A percentile compares a stretch with the other conserved stretches of the same genome.
These are phyloP conservation scores for Boletellus ananas DNA, from an alignment of 768 basidiomycete genomes.

Conservation along the genomic window DNA sequence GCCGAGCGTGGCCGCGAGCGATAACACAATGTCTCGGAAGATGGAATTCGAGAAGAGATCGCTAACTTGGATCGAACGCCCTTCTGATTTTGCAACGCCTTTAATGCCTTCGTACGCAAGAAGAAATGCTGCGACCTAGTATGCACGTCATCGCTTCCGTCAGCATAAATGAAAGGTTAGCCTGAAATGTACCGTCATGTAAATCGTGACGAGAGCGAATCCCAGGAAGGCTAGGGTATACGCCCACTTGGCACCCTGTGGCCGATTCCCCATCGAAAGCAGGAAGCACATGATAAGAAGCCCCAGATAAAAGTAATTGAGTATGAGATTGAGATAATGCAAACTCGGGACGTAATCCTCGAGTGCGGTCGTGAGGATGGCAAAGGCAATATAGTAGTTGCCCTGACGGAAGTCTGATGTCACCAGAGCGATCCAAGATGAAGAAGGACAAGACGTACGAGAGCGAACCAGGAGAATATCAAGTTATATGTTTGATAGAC, in stretches of 20 bases:
- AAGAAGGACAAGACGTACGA: conserved; percentile 43
- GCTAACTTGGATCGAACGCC: conserved; percentile 45
- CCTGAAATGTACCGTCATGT: conserved; percentile 74
- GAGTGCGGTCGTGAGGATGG: conserved; percentile 70
- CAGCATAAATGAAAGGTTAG: conserved; percentile 3
- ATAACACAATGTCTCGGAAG: conserved; percentile 84
- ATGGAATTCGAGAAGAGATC: conserved; percentile 75
- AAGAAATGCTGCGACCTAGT: conserved; percentile 70
- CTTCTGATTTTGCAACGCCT: conserved; percentile 44
- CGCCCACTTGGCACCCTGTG: conserved; percentile 83
- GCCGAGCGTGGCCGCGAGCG: conserved; percentile 83
- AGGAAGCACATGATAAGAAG: conserved; percentile 85
- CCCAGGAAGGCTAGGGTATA: conserved; percentile 85
- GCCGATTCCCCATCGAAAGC: conserved; percentile 84
- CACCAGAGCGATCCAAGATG: background rate
- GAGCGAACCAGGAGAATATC: conserved; percentile 88
- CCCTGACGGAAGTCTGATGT: conserved; percentile 42
- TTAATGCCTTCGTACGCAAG: conserved; percentile 81
- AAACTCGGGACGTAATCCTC: conserved; percentile 62
- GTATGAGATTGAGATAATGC: conserved; percentile 66
- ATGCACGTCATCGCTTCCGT: background rate
- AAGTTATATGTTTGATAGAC: conserved; percentile 88
- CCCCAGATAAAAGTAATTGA: conserved; percentile 87
- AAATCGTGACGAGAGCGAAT: conserved; percentile 88
- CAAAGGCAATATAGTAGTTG: conserved; percentile 89